These are phyloP conservation scores for Dianthus caryophyllus DNA, from an alignment of 148 eudicot genomes.

Conservation along the genomic window DNA sequence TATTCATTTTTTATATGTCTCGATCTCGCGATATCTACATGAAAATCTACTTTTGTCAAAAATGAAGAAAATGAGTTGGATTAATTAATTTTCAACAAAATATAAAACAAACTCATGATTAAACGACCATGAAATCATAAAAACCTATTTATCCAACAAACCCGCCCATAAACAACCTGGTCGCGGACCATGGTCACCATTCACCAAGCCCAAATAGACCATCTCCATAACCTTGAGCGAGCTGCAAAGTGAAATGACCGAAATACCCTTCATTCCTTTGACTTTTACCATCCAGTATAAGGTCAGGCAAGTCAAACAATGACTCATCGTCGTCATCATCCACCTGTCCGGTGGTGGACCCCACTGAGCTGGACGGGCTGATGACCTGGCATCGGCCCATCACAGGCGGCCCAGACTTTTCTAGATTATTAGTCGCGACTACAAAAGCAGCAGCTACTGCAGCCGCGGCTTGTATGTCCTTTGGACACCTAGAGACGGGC, in stretches of 20 bases:
- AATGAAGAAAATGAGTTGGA: slow-evolving; percentile 11
- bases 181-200: neutral
- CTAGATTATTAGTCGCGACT: slow-evolving; percentile 25
- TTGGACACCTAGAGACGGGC: slow-evolving; percentile 44
- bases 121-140: too few species aligned
- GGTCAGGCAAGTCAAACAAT: slow-evolving; percentile 59
- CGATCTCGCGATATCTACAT: too few species aligned
- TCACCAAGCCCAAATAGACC: slow-evolving; percentile 15
- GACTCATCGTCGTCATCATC: slow-evolving; percentile 35
- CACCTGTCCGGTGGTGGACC: slow-evolving; percentile 19
- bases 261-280: slow-evolving; percentile 27
- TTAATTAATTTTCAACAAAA: neutral
- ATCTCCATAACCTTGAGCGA: slow-evolving; percentile 12
- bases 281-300: slow-evolving; percentile 23
- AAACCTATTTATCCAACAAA: slow-evolving; percentile 13
- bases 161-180: slow-evolving; percentile 14
- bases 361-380: slow-evolving; percentile 20
- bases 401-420: slow-evolving; percentile 18
- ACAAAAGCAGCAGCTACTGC: slow-evolving; percentile 36
- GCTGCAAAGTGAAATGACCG: slow-evolving; percentile 28
- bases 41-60: neutral
- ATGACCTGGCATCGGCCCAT: slow-evolving; percentile 9
- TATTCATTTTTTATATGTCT: too few species aligned
- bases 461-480: slow-evolving; percentile 60
- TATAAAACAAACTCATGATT: neutral